These are phyloP conservation scores for Nephelium lappaceum DNA, from an alignment of 345 rosid genomes.

Conservation along the genomic window DNA sequence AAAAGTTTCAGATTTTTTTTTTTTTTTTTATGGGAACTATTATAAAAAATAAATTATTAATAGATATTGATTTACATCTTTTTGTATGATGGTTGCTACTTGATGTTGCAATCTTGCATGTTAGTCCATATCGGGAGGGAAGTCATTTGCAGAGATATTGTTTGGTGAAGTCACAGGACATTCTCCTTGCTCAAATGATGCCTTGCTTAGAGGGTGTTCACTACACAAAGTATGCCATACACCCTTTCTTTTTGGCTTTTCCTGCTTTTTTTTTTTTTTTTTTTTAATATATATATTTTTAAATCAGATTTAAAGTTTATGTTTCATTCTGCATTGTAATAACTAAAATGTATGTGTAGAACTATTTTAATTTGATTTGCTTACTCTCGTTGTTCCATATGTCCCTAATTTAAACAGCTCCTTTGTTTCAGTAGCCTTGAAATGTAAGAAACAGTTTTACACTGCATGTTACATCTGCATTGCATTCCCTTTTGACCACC, in stretches of 20 bases:
- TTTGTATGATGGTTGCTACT: conserved; percentile 18
- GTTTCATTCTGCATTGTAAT: too few relatives aligned
- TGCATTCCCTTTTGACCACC: not conserved
- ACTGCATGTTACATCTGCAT: not conserved
- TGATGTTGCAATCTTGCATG: conserved; percentile 21
- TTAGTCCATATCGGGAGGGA: conserved; percentile 94
- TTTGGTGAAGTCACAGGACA: conserved; percentile 57
- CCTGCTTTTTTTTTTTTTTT: not conserved
- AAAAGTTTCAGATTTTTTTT: not conserved
- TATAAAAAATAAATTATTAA: conserved; percentile 9
- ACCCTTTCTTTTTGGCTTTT: conserved; percentile 13
- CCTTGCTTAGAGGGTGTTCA: conserved; percentile 65
- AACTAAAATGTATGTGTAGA: too few relatives aligned
- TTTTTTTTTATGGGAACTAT: conserved; percentile 17
- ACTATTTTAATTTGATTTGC: conserved; percentile 6
- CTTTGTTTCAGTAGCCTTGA: conserved; percentile 7
- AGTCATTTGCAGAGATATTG: conserved; percentile 86
- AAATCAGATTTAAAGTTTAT: not conserved
- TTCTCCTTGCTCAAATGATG: conserved; percentile 51
- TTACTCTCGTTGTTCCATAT: not conserved
- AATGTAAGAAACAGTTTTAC: not conserved
- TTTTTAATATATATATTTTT: not conserved
- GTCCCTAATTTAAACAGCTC: not conserved
- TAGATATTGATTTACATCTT: conserved; percentile 9
- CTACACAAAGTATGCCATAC: conserved; percentile 59